Evolutionary conservation across 805 yeast species (phyloP), one percentile per base, ranked within the genome.

Genomic region (Candida koratica): DNA sequence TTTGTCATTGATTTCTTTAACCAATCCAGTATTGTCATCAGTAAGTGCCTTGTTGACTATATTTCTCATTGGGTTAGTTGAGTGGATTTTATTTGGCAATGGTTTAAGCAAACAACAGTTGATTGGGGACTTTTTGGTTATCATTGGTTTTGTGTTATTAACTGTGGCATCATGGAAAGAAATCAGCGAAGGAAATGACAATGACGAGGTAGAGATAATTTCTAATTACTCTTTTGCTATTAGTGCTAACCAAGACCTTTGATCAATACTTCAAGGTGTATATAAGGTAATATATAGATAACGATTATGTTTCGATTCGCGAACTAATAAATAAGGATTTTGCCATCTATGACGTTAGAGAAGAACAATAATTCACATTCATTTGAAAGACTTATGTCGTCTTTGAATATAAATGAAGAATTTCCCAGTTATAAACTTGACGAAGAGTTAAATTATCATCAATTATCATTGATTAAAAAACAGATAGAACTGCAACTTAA

Each of bases 11-110:
- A 84, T 86, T 84, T 80, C 95, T 0, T 69, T 86, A 38, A 86
- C 96, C 0, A 79, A 84, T 3, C 96, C 96, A 0, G 95, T 87
- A 2, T 63, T 87, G 28, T 82, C 93, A 1, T 75, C 84, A 0
- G 81, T 76, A 16, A 60, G 81, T 22, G 75, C 87, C 0, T 61
- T 86, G 39, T 68, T 86, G 32, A 84, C 95, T 0, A 87, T 88
- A 14, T 71, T 86, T 43, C 56, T 86, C 36, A 93, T 87, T 28
- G 95, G 95, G 0, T 34, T 84, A 1, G 78, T 78, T 14, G 95
- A 86, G 52, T 84, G 83, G 80, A 36, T 71, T 0, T 47, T 82
- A 7, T 83, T 82, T 59, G 84, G 80, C 4, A 72, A 75, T 16
- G 64, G 56, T 2, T 63, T 86, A 36, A 68, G 77, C 11, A 25